Percentiles rank a stretch among this genome's conserved stretches.
Conservation (phyloP, 2,329 filamentous ascomycete genomes). For the Epichloe coenophiala region DNA sequence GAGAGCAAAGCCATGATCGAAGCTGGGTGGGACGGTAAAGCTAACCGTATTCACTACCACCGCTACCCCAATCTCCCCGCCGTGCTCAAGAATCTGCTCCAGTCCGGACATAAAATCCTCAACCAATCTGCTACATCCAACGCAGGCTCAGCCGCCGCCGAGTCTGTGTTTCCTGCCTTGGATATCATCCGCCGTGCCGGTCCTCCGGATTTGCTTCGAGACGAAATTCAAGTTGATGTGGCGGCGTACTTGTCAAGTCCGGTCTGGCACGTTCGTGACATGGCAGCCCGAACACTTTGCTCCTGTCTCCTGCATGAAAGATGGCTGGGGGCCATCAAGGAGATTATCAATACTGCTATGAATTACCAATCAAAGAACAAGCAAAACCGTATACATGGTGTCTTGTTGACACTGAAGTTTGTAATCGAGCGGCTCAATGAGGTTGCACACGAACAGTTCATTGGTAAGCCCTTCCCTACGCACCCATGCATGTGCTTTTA, state of each 20-base stretch:
- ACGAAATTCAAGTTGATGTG: conserved; percentile 44
- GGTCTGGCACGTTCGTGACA: conserved; percentile 72
- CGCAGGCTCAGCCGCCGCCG: conserved; percentile 25
- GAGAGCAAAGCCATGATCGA: conserved; percentile 53
- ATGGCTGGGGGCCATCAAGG: conserved; percentile 30
- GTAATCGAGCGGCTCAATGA: conserved; percentile 40
- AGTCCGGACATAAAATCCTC: conserved; percentile 33
- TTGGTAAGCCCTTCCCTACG: conserved; percentile 21
- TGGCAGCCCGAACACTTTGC: conserved; percentile 60
- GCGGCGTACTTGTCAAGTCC: conserved; percentile 50
- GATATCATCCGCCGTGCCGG: conserved; percentile 64
- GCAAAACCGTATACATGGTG: conserved; percentile 45
- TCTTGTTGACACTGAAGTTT: conserved; percentile 41
- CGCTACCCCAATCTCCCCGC: conserved; percentile 52
- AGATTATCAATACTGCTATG: conserved; percentile 21
- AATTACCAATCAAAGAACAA: conserved; percentile 13
- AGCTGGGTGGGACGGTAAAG: conserved; percentile 49
- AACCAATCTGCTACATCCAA: conserved; percentile 18
- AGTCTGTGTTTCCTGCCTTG: conserved; percentile 71
- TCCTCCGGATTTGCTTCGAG: conserved; percentile 43
- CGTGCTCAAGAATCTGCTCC: conserved; percentile 50
- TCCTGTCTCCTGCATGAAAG: conserved; percentile 42
- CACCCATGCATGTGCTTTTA: too few species aligned
- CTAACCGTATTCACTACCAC: conserved; percentile 53
- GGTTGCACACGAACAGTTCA: conserved; percentile 28